A percentile compares a stretch with the other conserved stretches of the same genome.
These are phyloP conservation scores for Neurospora intermedia DNA, from an alignment of 495 filamentous ascomycete species.

Conservation along the genomic window DNA sequence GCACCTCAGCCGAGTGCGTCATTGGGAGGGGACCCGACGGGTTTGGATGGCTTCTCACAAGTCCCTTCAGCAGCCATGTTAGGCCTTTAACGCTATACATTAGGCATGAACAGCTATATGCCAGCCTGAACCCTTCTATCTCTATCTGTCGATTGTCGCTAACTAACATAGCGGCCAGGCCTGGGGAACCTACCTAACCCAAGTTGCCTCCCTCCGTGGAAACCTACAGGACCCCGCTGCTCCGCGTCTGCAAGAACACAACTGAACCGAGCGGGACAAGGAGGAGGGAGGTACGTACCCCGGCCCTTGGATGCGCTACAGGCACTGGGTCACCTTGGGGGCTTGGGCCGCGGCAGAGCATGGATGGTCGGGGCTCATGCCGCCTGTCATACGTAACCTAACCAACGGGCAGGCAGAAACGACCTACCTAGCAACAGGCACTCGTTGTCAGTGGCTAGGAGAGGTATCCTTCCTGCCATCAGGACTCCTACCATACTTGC, in stretches of 20 bases:
- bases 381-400: neutral
- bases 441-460: neutral
- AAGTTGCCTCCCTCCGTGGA: neutral
- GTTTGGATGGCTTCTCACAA: neutral
- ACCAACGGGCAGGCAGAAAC: neutral
- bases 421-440: neutral
- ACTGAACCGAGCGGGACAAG: neutral
- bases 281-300: neutral
- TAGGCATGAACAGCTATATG: neutral
- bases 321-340: neutral
- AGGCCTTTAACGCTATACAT: neutral
- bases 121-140: neutral
- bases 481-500: neutral
- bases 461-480: neutral
- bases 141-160: neutral
- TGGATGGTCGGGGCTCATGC: neutral
- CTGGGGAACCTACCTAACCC: neutral
- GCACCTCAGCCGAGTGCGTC: neutral
- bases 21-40: neutral
- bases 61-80: neutral
- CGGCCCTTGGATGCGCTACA: neutral
- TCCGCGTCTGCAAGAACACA: neutral
- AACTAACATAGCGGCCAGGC: neutral
- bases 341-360: neutral
- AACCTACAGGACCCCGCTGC: neutral